Base-by-base conservation (phyloP, 805 yeast species). In the Saturnispora mendoncae region DNA sequence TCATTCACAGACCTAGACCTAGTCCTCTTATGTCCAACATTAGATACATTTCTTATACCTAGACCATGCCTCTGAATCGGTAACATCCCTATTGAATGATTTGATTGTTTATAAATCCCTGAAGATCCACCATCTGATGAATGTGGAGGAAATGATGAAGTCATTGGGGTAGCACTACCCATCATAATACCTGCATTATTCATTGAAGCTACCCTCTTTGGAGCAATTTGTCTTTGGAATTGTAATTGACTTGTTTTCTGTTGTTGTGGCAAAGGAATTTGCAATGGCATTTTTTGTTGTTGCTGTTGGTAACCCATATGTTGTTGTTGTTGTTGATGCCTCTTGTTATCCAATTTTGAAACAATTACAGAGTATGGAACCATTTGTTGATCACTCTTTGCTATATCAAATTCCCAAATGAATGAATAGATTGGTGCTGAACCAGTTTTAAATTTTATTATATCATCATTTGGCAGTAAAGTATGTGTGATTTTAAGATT, bases 1-100 rank as follows among this genome's bases (percentile, higher is more conserved):
- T 59, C 61, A 20, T 59, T 58, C 33, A 60, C 46, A 13, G 66
- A 61, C 32, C 63, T 49, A 4, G 66, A 61, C 43, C 66, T 51
- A 7, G 64, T 58, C 33, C 66, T 49, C 39, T 61, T 61, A 40
- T 61, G 66, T 8, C 60, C 61, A 19, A 28, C 30, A 38, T 55
- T 50, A 10, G 46, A 28, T 12, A 20, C 18, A 21, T 20, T 15
- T 6, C 26, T 19, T 24, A 25, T 23, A 6, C 20, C 17, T 25
- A 27, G 25, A 15, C 3, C 39, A 36, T 3, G 39, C 32, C 25
- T 37, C 12, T 42, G 46, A 30, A 28, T 12, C 15, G 27, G 27
- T 36, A 30, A 20, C 30, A 30, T 15, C 21, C 33, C 26, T 21
- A 33, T 36, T 14, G 34, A 35, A 17, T 30, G 31, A 4, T 33